Conservation (phyloP, 192 early-diverging fungal species). For the Geranomyces michiganensis region DNA sequence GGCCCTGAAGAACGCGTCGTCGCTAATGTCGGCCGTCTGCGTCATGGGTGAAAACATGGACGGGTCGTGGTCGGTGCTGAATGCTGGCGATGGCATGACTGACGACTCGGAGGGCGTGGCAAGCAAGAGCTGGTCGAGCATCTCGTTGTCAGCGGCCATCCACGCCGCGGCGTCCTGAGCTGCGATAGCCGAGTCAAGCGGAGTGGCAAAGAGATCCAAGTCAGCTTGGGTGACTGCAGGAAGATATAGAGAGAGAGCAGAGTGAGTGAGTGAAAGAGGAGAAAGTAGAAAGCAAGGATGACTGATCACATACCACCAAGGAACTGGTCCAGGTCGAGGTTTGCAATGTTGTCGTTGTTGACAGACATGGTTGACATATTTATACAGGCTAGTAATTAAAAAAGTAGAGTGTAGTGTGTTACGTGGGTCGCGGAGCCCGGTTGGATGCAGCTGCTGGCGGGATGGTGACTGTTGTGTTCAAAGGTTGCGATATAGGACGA, state of each 20-base stretch:
- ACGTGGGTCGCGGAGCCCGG: too few relatives aligned
- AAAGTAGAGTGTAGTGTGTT: too few relatives aligned
- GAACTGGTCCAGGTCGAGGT: constrained; percentile 10
- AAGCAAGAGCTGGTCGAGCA: neutral
- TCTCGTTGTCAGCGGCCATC: neutral
- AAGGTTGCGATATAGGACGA: too few relatives aligned
- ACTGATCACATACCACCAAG: constrained; percentile 2
- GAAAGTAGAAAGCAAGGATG: neutral
- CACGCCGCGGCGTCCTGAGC: neutral
- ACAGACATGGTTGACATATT: neutral
- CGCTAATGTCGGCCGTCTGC: neutral
- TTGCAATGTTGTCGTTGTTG: neutral
- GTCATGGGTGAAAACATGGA: neutral
- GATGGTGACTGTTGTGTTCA: too few relatives aligned
- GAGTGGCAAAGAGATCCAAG: neutral
- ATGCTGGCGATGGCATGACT: neutral
- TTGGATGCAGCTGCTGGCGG: too few relatives aligned
- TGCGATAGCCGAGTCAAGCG: neutral
- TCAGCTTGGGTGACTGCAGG: neutral
- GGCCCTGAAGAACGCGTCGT: neutral
- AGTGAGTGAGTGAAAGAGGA: neutral
- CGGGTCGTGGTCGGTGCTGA: neutral
- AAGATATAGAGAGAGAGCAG: neutral
- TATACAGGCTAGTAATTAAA: too few relatives aligned
- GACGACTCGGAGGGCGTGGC: neutral